These are phyloP conservation scores for Magnolia changhungtana DNA, from an alignment of 164 flowering plant species.

Conservation along the genomic window DNA sequence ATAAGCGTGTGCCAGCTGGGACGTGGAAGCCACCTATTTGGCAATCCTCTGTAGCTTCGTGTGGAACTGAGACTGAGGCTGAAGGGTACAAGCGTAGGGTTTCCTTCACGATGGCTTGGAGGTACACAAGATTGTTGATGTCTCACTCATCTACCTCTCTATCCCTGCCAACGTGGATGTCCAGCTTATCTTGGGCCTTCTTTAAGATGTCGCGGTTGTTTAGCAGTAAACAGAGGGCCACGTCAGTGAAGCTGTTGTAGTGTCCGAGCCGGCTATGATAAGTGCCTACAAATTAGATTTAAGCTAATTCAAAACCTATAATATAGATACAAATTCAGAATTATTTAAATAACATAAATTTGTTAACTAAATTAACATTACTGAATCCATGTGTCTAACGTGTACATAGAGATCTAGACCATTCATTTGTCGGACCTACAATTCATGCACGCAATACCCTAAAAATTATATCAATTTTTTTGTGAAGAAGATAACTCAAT, in stretches of 20 bases:
- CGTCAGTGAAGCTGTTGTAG: conserved; percentile 33
- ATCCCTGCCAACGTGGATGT: conserved; percentile 19
- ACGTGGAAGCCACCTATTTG: conserved; percentile 33
- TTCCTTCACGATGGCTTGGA: conserved; percentile 36
- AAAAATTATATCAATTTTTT: too few species aligned
- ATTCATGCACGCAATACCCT: too few species aligned
- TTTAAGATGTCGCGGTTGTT: conserved; percentile 28
- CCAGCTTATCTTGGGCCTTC: conserved; percentile 36
- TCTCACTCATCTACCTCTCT: conserved; percentile 42
- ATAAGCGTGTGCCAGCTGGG: conserved; percentile 38
- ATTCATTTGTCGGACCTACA: too few species aligned
- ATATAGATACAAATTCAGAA: too few species aligned
- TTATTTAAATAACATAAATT: too few species aligned
- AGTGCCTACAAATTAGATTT: conserved; percentile 18
- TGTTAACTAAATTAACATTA: too few species aligned
- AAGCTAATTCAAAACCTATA: too few species aligned
- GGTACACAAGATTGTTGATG: conserved; percentile 34
- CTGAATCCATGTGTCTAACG: too few species aligned
- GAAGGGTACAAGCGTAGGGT: conserved; percentile 39
- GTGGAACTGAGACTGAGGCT: conserved; percentile 46
- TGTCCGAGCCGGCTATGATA: conserved; percentile 46
- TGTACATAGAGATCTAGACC: too few species aligned
- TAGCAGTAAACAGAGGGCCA: conserved; percentile 46
- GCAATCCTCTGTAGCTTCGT: conserved; percentile 33
- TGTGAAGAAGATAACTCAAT: too few species aligned